Evolutionary conservation across 768 basidiomycete genomes (phyloP), one percentile per base, ranked within the genome.

Genomic region (Amanita rimosa): DNA sequence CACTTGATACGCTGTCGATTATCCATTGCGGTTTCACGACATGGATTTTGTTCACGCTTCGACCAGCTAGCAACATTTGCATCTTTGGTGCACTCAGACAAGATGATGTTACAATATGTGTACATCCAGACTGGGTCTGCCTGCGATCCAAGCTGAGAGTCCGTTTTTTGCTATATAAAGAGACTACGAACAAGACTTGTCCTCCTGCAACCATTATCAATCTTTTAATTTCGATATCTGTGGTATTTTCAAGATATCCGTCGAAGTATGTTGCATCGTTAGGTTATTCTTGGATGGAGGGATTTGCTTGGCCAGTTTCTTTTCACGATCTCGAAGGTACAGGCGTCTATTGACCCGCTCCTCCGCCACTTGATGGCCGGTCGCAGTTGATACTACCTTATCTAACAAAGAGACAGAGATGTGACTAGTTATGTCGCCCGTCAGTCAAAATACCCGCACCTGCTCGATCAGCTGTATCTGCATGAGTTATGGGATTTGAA

Each of bases 11-110:
- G 55, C 84, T 84, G 53, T 88, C 85, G 9, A 68, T 65, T 6
- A 87, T 72, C 85, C 85, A 89, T 59, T 83, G 80, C 7, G 85
- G 85, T 49, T 71, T 78, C 27, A 91, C 85, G 48, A 91, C 74
- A 48, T 83, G 72, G 6, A 70, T 66, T 31, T 70, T 69, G 49
- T 61, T 71, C 53, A 68, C 67, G 27, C 66, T 67, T 55, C 75
- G 79, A 19, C 66, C 61, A 16, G 72, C 76, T 48, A 90, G 62
- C 44, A 80, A 56, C 55, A 72, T 78, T 50, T 89, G 78, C 2
- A 75, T 82, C 63, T 91, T 91, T 22, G 78, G 75, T 14, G 73
- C 85, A 56, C 72, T 85, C 49, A 90, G 68, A 46, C 73, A 74
- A 53, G 78, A 76, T 5, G 86, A 88, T 7, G 83, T 84, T 34